Conservation (phyloP, 2,329 filamentous ascomycete species). For the Cladosporium oxysporum region DNA sequence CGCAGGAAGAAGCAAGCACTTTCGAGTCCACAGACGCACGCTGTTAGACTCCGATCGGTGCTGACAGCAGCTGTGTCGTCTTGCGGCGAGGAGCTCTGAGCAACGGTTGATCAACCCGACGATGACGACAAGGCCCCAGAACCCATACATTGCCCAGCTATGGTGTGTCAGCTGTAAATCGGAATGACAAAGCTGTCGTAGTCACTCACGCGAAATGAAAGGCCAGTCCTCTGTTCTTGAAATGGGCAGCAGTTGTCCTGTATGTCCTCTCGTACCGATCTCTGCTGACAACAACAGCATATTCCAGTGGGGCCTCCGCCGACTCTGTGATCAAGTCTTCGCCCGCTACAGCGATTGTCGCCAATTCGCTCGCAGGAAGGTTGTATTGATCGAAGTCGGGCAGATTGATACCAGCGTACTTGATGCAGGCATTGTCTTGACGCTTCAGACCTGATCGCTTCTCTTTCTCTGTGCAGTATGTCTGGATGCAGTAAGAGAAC, state of each 20-base stretch:
- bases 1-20: conserved; percentile 46
- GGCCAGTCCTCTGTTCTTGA: background rate
- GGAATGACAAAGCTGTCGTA: too few relatives aligned
- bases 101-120: conserved; percentile 40
- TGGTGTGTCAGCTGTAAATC: background rate
- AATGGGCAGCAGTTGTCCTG: background rate
- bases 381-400: background rate
- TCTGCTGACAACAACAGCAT: background rate
- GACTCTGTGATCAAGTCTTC: background rate
- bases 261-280: conserved; percentile 3
- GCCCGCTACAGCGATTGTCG: background rate
- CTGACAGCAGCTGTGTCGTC: conserved; percentile 17
- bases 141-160: conserved; percentile 32
- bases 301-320: background rate
- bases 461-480: background rate
- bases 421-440: background rate
- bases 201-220: conserved; percentile 2
- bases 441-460: background rate
- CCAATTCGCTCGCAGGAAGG: background rate
- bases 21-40: conserved; percentile 35
- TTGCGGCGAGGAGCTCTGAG: conserved; percentile 26
- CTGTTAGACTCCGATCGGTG: conserved; percentile 16
- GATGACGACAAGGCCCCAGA: conserved; percentile 43
- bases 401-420: background rate
- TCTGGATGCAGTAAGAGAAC: conserved; percentile 3